A percentile compares a stretch with the other conserved stretches of the same genome.
Conservation (phyloP, 768 basidiomycete genomes). For the Glaciozyma antarctica region DNA sequence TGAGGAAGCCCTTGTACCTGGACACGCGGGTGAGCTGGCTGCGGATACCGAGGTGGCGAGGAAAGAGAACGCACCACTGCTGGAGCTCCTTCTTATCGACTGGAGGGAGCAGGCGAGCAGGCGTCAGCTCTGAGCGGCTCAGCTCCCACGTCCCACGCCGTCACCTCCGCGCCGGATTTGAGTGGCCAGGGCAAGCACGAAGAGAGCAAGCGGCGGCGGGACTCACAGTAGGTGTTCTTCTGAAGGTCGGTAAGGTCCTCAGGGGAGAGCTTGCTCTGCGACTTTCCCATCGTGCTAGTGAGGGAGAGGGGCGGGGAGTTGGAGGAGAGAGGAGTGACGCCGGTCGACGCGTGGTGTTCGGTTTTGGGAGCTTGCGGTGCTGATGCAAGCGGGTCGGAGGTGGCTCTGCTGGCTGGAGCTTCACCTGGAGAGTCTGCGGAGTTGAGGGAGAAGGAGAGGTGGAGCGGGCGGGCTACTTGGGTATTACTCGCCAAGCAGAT, state of each 20-base stretch:
- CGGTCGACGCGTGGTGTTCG: neutral
- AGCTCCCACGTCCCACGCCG: neutral
- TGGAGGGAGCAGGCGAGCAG: slow-evolving; percentile 36
- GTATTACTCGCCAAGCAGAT: too few species aligned
- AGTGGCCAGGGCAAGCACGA: neutral
- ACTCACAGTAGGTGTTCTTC: slow-evolving; percentile 91
- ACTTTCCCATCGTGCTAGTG: slow-evolving; percentile 61
- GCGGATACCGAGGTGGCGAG: neutral
- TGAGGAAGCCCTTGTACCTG: slow-evolving; percentile 99
- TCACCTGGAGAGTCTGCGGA: neutral
- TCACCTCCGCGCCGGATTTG: too few species aligned
- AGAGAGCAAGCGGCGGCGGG: neutral
- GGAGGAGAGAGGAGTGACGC: neutral
- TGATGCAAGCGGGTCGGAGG: neutral
- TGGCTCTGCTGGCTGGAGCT: neutral
- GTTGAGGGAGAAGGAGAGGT: neutral
- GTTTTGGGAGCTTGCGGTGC: neutral
- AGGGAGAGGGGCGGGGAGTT: neutral
- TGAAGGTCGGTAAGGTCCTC: slow-evolving; percentile 92
- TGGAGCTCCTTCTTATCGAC: slow-evolving; percentile 96
- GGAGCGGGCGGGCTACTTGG: neutral
- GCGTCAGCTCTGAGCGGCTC: neutral
- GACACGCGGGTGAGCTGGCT: neutral
- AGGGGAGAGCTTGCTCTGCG: slow-evolving; percentile 85
- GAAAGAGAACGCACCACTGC: slow-evolving; percentile 56